Conservation (phyloP, 345 rosid species). For the Microthlaspi erraticum region DNA sequence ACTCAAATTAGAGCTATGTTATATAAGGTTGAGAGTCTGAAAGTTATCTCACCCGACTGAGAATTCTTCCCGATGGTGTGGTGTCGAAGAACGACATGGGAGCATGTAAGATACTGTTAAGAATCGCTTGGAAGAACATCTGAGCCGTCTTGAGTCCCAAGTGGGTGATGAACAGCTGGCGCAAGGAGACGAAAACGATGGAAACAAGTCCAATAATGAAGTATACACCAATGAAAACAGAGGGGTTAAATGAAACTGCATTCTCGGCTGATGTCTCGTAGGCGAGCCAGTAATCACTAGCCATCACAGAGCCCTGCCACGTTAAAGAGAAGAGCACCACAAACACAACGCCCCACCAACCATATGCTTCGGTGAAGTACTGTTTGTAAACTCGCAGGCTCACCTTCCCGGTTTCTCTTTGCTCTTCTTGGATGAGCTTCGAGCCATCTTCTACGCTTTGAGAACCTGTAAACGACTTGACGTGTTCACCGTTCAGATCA, state of each 20-base stretch:
- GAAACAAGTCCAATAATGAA: slow-evolving; percentile 64
- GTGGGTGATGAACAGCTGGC: slow-evolving; percentile 58
- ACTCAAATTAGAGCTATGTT: neutral
- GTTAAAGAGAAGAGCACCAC: slow-evolving; percentile 63
- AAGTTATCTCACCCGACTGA: slow-evolving; percentile 71
- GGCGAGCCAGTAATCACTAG: slow-evolving; percentile 92
- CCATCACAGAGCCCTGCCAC: slow-evolving; percentile 87
- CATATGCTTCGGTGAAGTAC: slow-evolving; percentile 84
- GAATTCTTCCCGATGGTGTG: slow-evolving; percentile 93
- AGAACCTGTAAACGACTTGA: slow-evolving; percentile 50
- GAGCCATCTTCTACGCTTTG: slow-evolving; percentile 58
- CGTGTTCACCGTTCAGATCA: slow-evolving; percentile 58
- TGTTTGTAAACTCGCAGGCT: slow-evolving; percentile 71
- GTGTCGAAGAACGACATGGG: slow-evolving; percentile 99
- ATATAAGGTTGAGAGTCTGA: neutral
- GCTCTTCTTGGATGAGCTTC: slow-evolving; percentile 86
- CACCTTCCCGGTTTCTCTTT: slow-evolving; percentile 81
- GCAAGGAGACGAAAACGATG: slow-evolving; percentile 52
- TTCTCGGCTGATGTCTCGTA: slow-evolving; percentile 75
- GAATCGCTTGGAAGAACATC: slow-evolving; percentile 72
- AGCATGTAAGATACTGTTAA: slow-evolving; percentile 84
- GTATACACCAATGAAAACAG: slow-evolving; percentile 66
- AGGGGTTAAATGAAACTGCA: slow-evolving; percentile 56
- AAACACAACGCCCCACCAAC: slow-evolving; percentile 82
- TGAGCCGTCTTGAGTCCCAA: slow-evolving; percentile 89